A percentile compares a stretch with the other conserved stretches of the same genome.
Conservation (phyloP, 2,329 filamentous ascomycete species). For the Xenoacremonium recifei region DNA sequence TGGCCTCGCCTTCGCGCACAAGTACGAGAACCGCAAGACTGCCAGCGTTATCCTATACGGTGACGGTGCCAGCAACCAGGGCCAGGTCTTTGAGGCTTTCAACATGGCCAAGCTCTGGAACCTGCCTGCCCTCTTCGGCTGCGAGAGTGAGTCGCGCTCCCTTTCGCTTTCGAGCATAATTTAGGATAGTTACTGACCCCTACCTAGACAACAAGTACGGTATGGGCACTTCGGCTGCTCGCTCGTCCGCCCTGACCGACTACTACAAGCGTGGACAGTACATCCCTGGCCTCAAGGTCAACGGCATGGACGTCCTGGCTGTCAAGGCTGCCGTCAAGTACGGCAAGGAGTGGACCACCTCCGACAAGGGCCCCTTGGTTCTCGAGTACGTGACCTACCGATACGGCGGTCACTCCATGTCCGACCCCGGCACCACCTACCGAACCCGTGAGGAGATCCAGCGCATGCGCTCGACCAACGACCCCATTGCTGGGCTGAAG, state of each 20-base stretch:
- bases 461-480: constrained; percentile 98
- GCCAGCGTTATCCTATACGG: constrained; percentile 90
- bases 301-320: constrained; percentile 98
- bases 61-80: constrained; percentile 98
- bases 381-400: constrained; percentile 99
- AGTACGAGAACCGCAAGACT: constrained; percentile 86
- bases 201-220: constrained; percentile 96
- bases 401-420: constrained; percentile 99
- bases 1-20: constrained; percentile 93
- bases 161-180: neutral
- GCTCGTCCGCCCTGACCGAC: constrained; percentile 93
- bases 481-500: constrained; percentile 97
- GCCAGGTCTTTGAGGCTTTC: constrained; percentile 99
- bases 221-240: constrained; percentile 95
- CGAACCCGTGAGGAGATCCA: constrained; percentile 98
- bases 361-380: constrained; percentile 89
- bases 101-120: constrained; percentile 99
- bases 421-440: constrained; percentile 98
- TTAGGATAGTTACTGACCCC: constrained; percentile 7
- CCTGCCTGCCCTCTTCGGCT: constrained; percentile 91
- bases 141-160: constrained; percentile 97
- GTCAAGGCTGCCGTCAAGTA: constrained; percentile 96
- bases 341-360: constrained; percentile 81
- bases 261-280: constrained; percentile 99
- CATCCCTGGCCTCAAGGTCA: constrained; percentile 98